Percentiles rank a stretch among this genome's conserved stretches.
phyloP scores from a whole-genome alignment of 768 basidiomycete genomes.

The Lactarius quietus region DNA sequence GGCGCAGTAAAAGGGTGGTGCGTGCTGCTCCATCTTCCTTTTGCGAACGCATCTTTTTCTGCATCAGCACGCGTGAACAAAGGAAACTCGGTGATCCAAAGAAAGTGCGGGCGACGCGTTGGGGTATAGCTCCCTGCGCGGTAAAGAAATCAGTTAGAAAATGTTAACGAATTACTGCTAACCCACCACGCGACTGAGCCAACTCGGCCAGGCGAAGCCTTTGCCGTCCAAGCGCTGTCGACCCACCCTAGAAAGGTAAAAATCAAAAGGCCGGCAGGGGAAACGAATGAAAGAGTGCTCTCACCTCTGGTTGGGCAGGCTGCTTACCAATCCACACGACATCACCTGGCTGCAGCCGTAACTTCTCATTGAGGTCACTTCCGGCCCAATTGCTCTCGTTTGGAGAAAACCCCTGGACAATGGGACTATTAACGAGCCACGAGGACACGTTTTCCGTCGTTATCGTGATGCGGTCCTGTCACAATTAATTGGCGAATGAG shows the following conservation, averaged over 20 bases:
- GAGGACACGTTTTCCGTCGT: conserved; percentile 43
- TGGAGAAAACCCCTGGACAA: conserved; percentile 20
- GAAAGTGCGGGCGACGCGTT: conserved; percentile 66
- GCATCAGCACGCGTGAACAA: conserved; percentile 82
- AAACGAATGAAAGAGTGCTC: neutral
- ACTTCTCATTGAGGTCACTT: neutral
- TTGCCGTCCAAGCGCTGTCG: conserved; percentile 72
- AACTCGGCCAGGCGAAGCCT: conserved; percentile 63
- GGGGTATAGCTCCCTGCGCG: conserved; percentile 53
- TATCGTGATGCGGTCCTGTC: conserved; percentile 49
- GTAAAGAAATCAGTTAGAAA: conserved; percentile 4
- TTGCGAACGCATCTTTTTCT: conserved; percentile 83
- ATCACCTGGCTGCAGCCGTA: conserved; percentile 22
- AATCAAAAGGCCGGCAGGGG: conserved; percentile 9
- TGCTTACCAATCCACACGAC: conserved; percentile 24
- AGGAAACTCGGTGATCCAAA: conserved; percentile 96
- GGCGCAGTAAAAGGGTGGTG: conserved; percentile 98
- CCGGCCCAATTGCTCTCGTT: neutral
- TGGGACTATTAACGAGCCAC: conserved; percentile 45
- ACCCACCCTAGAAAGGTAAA: conserved; percentile 71
- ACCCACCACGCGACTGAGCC: conserved; percentile 60
- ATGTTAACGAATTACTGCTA: conserved; percentile 19
- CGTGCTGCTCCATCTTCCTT: conserved; percentile 86
- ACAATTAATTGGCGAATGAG: conserved; percentile 8
- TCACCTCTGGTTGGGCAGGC: conserved; percentile 15